Evolutionary conservation across 2,329 filamentous ascomycete genomes (phyloP).

Genomic region (Aspergillus thermomutatus): DNA sequence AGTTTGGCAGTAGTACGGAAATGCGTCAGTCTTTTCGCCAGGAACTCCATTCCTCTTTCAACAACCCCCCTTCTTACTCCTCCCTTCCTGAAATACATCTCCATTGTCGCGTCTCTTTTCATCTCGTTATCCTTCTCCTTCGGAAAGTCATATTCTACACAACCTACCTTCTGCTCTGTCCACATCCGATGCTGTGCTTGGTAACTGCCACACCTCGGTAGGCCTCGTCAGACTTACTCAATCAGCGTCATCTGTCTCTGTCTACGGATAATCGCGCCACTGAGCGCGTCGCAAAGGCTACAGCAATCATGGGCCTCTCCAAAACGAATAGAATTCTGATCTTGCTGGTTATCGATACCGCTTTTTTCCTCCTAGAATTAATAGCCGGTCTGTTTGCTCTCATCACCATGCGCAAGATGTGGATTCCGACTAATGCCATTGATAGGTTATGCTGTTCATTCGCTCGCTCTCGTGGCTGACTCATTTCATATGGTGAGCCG

Average conservation of each 20-base stretch:
- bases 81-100: not conserved
- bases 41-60: not conserved
- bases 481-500: slow-evolving; percentile 89
- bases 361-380: slow-evolving; percentile 88
- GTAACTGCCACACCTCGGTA: not conserved
- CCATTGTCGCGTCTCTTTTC: not conserved
- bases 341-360: slow-evolving; percentile 83
- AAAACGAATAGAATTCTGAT: slow-evolving; percentile 90
- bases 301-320: slow-evolving; percentile 70
- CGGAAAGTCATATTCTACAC: not conserved
- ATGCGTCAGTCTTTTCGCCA: not conserved
- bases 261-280: slow-evolving; percentile 19
- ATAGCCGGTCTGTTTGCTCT: slow-evolving; percentile 56
- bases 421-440: slow-evolving; percentile 9
- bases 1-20: not conserved
- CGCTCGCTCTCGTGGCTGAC: slow-evolving; percentile 89
- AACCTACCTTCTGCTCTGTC: not conserved
- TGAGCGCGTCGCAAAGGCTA: slow-evolving; percentile 21
- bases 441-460: slow-evolving; percentile 75
- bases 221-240: not conserved
- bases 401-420: not conserved
- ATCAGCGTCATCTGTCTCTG: not conserved
- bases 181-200: not conserved
- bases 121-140: not conserved
- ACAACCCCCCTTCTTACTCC: not conserved